Conservation (phyloP, 306 rosid species). For the Quercus berberidifolia region DNA sequence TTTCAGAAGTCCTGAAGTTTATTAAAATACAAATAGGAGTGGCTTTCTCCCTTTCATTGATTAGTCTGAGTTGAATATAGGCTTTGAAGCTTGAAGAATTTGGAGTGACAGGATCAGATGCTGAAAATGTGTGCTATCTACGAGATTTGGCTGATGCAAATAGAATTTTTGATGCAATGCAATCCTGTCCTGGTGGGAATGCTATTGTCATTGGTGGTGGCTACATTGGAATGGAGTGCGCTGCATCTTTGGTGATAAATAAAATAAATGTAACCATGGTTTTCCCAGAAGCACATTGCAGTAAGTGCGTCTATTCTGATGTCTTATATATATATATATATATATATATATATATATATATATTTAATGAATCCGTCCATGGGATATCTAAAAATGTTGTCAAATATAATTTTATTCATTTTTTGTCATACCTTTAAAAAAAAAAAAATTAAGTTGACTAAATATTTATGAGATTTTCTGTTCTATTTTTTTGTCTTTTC, state of each 20-base stretch:
- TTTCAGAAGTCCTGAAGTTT: neutral
- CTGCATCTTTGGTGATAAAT: conserved; percentile 91
- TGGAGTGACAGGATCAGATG: conserved; percentile 92
- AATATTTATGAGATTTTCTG: too few relatives aligned
- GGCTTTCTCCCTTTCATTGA: neutral
- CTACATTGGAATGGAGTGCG: conserved; percentile 98
- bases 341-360: neutral
- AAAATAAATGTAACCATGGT: conserved; percentile 87
- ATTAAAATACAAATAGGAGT: neutral
- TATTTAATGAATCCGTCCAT: neutral
- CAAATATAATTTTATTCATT: neutral
- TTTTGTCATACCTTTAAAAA: neutral
- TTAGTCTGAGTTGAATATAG: conserved; percentile 32
- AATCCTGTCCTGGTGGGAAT: conserved; percentile 68
- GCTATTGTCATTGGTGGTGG: conserved; percentile 99
- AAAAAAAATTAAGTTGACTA: too few relatives aligned
- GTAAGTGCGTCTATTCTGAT: conserved; percentile 41
- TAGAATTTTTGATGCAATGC: conserved; percentile 57
- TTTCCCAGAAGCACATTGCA: conserved; percentile 98
- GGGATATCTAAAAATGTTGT: neutral
- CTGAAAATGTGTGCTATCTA: conserved; percentile 89
- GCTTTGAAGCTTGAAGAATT: conserved; percentile 94
- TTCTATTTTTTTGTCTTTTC: neutral
- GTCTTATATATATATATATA: neutral
- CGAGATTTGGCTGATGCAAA: conserved; percentile 81